A percentile compares a stretch with the other conserved stretches of the same genome.
phyloP scores from a whole-genome alignment of 495 filamentous ascomycete species.

The Annulohypoxylon stygium region DNA sequence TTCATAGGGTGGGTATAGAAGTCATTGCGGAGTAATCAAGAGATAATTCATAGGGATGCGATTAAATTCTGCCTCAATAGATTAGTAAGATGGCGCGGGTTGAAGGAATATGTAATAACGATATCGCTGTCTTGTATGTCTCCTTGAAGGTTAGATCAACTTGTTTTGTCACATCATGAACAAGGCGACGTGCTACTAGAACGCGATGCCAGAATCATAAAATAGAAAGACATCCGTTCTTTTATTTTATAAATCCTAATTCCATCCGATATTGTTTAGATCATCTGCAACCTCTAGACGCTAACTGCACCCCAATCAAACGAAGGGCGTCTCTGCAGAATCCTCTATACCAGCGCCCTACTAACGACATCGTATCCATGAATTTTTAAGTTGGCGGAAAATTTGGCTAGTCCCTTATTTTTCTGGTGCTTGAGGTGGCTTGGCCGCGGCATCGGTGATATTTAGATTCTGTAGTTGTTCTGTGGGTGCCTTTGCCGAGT shows the following conservation, averaged over 20 bases:
- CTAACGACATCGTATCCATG: conserved; percentile 16
- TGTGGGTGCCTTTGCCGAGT: conserved; percentile 49
- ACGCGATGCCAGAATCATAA: not conserved
- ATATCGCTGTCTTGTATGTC: not conserved
- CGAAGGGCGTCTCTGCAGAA: conserved; percentile 34
- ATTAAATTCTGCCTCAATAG: not conserved
- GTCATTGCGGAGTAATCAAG: not conserved
- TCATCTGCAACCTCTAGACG: conserved; percentile 6
- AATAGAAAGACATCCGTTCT: not conserved
- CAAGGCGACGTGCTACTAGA: not conserved
- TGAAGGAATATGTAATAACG: not conserved
- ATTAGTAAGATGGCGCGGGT: not conserved
- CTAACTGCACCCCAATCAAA: conserved; percentile 26
- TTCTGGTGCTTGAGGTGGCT: not conserved
- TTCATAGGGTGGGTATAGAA: not conserved
- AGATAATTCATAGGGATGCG: not conserved
- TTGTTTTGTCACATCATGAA: not conserved
- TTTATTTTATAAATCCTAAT: conserved; percentile 15
- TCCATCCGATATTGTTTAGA: not conserved
- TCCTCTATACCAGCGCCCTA: conserved; percentile 47
- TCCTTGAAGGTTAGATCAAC: not conserved
- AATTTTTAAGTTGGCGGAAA: conserved; percentile 6
- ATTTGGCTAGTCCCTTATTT: conserved; percentile 10
- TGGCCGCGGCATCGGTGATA: conserved; percentile 14
- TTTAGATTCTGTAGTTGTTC: conserved; percentile 40